Conservation (phyloP, 768 basidiomycete species). For the Leccinum ochraceum region DNA sequence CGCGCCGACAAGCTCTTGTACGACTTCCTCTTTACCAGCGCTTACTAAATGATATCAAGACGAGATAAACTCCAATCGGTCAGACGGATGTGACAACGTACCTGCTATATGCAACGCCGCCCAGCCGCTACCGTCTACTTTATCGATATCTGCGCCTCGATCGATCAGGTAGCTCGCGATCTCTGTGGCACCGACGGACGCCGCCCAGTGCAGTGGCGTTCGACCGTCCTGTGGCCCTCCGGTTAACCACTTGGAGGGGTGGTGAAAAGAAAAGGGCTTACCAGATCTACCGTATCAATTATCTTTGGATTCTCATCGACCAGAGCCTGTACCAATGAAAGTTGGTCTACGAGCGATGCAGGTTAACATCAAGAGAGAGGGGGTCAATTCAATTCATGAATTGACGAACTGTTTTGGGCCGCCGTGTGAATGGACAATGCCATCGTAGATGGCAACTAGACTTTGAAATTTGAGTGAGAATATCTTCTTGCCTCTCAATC, state of each 20-base stretch:
- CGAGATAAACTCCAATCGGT: background rate
- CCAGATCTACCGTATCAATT: slow-evolving; percentile 63
- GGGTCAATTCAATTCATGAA: background rate
- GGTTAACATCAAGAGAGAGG: background rate
- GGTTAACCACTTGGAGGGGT: background rate
- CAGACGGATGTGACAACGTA: slow-evolving; percentile 25
- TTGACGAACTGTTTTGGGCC: slow-evolving; percentile 59
- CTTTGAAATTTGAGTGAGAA: background rate
- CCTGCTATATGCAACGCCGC: slow-evolving; percentile 80
- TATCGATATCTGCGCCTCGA: slow-evolving; percentile 66
- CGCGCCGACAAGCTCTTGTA: slow-evolving; percentile 75
- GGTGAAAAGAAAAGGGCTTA: slow-evolving; percentile 30
- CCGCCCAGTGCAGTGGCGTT: slow-evolving; percentile 86
- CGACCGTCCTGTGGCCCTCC: slow-evolving; percentile 59
- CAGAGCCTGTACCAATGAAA: slow-evolving; percentile 66
- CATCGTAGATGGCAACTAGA: slow-evolving; percentile 30
- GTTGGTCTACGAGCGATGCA: slow-evolving; percentile 52
- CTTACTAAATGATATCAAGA: slow-evolving; percentile 52
- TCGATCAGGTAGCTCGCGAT: slow-evolving; percentile 69
- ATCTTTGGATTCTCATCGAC: slow-evolving; percentile 60
- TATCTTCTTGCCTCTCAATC: background rate
- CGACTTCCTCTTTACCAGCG: slow-evolving; percentile 75
- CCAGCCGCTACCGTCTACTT: slow-evolving; percentile 70
- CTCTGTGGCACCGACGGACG: slow-evolving; percentile 69
- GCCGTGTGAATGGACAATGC: slow-evolving; percentile 57